Evolutionary conservation across 2,329 filamentous ascomycete species (phyloP).

Genomic region (Paracoccidioides brasiliensis): DNA sequence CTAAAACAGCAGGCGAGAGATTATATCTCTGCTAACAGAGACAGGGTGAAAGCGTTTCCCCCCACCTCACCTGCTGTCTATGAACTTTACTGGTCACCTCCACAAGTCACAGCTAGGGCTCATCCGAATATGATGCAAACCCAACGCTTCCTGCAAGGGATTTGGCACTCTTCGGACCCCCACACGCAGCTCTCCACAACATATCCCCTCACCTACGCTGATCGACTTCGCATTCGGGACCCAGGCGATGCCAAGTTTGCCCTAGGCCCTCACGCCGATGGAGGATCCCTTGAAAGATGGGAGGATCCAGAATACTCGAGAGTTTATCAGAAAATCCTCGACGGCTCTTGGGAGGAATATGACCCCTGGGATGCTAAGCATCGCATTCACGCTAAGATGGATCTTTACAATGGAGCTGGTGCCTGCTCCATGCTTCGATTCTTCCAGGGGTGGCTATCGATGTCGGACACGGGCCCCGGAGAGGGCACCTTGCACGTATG

Average conservation of each 20-base stretch:
- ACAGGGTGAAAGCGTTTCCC: slow-evolving; percentile 47
- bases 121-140: slow-evolving; percentile 51
- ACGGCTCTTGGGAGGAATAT: slow-evolving; percentile 65
- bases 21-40: slow-evolving; percentile 50
- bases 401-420: slow-evolving; percentile 70
- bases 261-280: slow-evolving; percentile 60
- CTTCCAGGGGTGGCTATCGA: slow-evolving; percentile 72
- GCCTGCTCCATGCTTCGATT: slow-evolving; percentile 75
- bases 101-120: slow-evolving; percentile 54
- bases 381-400: slow-evolving; percentile 53
- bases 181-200: slow-evolving; percentile 34
- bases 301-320: slow-evolving; percentile 53
- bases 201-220: slow-evolving; percentile 54
- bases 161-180: slow-evolving; percentile 43
- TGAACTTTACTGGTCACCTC: slow-evolving; percentile 61
- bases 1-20: slow-evolving; percentile 53
- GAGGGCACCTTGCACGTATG: slow-evolving; percentile 75
- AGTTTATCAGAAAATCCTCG: slow-evolving; percentile 61
- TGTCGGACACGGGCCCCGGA: slow-evolving; percentile 55
- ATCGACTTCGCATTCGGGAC: slow-evolving; percentile 57
- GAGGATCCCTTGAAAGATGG: slow-evolving; percentile 64
- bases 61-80: slow-evolving; percentile 55
- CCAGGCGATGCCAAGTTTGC: slow-evolving; percentile 60
- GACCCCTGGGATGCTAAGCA: slow-evolving; percentile 69
- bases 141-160: slow-evolving; percentile 48